phyloP scores from a whole-genome alignment of 306 rosid species.

The Alnus glutinosa region DNA sequence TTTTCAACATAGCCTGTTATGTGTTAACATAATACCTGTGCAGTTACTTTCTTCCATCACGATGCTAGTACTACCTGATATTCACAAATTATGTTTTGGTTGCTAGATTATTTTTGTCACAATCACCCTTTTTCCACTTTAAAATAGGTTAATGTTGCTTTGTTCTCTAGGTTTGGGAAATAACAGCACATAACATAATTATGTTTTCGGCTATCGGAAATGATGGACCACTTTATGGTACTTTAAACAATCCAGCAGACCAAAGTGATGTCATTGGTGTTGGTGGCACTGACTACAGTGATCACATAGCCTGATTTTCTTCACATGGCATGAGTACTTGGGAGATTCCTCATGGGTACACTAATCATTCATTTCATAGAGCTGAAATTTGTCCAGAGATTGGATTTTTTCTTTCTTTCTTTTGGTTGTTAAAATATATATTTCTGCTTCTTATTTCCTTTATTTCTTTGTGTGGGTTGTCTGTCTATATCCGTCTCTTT shows the following conservation, averaged over 20 bases:
- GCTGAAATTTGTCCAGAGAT: not conserved
- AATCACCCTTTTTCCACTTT: conserved; percentile 4
- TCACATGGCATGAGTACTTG: conserved; percentile 99
- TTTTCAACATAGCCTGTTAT: not conserved
- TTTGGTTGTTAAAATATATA: not conserved
- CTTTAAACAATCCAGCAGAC: conserved; percentile 97
- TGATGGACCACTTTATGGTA: conserved; percentile 98
- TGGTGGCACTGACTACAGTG: conserved; percentile 97
- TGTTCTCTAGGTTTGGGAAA: conserved; percentile 88
- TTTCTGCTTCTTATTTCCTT: not conserved
- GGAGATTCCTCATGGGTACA: conserved; percentile 98
- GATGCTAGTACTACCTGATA: not conserved
- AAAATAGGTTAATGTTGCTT: conserved; percentile 29
- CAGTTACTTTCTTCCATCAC: not conserved
- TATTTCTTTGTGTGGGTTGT: not conserved
- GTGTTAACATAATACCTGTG: not conserved
- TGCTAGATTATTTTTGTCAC: not conserved
- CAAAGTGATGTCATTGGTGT: conserved; percentile 97
- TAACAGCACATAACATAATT: conserved; percentile 91
- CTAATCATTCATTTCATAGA: not conserved
- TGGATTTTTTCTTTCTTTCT: not conserved
- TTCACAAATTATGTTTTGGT: not conserved
- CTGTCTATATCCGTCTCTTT: not conserved
- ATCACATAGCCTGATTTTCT: conserved; percentile 97
- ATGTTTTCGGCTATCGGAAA: conserved; percentile 99